Evolutionary conservation across 1,139 yeast species (phyloP).

Genomic region (Blastobotrys capitulatus): DNA sequence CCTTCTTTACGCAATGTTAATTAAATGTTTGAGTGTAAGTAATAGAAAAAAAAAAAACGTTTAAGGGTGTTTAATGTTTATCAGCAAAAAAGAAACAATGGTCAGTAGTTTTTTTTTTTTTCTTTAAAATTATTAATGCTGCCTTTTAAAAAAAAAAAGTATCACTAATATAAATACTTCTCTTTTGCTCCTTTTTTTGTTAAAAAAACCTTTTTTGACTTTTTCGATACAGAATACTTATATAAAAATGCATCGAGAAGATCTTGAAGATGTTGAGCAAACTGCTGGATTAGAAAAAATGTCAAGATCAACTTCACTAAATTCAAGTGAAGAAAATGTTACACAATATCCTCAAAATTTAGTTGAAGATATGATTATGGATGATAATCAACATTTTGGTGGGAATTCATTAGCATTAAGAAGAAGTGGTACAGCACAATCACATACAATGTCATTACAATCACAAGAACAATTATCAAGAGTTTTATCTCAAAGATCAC

Average conservation of each 20-base stretch:
- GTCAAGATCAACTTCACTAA: neutral
- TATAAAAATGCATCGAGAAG: neutral
- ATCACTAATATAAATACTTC: too few relatives aligned
- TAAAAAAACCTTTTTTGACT: too few relatives aligned
- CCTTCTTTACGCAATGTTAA: too few relatives aligned
- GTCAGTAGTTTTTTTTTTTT: too few relatives aligned
- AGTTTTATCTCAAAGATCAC: slow-evolving; percentile 1
- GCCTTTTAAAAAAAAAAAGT: too few relatives aligned
- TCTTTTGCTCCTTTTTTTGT: too few relatives aligned
- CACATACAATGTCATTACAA: neutral
- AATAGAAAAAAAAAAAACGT: too few relatives aligned
- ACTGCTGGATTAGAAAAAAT: neutral
- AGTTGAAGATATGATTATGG: slow-evolving; percentile 4
- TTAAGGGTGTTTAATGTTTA: too few relatives aligned
- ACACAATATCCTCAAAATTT: neutral
- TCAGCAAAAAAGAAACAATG: too few relatives aligned
- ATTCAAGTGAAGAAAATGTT: neutral
- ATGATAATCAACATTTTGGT: neutral
- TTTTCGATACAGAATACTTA: too few relatives aligned
- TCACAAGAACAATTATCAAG: neutral
- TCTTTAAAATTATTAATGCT: too few relatives aligned
- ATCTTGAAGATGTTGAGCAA: neutral
- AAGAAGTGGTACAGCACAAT: neutral
- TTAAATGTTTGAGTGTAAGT: too few relatives aligned
- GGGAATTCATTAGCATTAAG: neutral